A percentile compares a stretch with the other conserved stretches of the same genome.
Evolutionary conservation across 179 eudicot genomes (phyloP).

Genomic region (Corrigiola litoralis): DNA sequence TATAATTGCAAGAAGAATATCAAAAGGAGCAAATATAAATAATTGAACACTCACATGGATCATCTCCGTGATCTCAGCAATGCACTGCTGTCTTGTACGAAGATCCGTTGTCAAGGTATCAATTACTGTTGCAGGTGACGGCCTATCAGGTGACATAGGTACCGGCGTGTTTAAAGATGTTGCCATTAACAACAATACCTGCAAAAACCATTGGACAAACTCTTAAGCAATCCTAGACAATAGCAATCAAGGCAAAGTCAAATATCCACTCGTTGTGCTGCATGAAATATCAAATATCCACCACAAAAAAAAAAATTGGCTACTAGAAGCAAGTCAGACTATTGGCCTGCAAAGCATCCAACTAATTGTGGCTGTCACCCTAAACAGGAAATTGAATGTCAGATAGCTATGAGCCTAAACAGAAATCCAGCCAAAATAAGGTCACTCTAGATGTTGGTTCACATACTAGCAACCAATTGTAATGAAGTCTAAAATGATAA

Average conservation of each 20-base stretch:
- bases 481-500: background rate
- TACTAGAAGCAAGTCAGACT: too few relatives aligned
- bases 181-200: slow-evolving; percentile 92
- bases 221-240: background rate
- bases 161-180: slow-evolving; percentile 67
- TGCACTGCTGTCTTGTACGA: slow-evolving; percentile 73
- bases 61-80: slow-evolving; percentile 97
- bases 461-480: background rate
- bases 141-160: slow-evolving; percentile 32
- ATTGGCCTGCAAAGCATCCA: too few relatives aligned
- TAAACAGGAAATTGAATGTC: background rate
- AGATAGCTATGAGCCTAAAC: background rate
- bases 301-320: background rate
- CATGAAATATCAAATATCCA: background rate
- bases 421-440: background rate
- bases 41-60: slow-evolving; percentile 63
- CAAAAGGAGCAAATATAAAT: background rate
- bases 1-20: too few relatives aligned
- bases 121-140: slow-evolving; percentile 31
- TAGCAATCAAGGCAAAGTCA: background rate
- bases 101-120: slow-evolving; percentile 50
- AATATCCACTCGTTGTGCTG: background rate
- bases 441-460: background rate
- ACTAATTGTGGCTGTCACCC: slow-evolving; percentile 4
- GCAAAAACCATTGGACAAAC: slow-evolving; percentile 17